phyloP scores from a whole-genome alignment of 495 filamentous ascomycete genomes.

The Copromyces sp. region DNA sequence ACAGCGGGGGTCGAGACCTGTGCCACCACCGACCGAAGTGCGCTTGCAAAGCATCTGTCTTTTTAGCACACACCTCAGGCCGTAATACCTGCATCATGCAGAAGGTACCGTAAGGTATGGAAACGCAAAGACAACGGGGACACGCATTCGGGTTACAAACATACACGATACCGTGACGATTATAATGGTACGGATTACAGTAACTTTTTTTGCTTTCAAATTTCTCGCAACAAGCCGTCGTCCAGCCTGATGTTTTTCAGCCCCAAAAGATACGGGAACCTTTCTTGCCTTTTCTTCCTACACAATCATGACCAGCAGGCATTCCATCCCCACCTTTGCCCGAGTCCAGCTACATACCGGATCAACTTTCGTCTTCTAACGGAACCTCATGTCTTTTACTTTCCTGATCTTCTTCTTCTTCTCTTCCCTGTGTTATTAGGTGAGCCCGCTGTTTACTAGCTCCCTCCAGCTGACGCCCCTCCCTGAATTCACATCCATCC shows the following conservation, averaged over 20 bases:
- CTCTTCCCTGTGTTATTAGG: background rate
- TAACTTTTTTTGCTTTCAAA: constrained; percentile 3
- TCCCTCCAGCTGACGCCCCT: background rate
- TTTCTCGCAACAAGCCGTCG: constrained; percentile 1
- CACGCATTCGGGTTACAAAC: background rate
- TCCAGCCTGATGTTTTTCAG: background rate
- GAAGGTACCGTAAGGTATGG: background rate
- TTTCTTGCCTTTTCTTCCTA: constrained; percentile 1
- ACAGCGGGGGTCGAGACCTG: background rate
- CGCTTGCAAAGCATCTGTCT: background rate
- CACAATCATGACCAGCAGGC: constrained; percentile 1
- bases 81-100: background rate
- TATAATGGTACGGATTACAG: background rate
- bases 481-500: background rate
- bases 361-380: background rate
- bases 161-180: background rate
- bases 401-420: background rate
- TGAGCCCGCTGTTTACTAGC: background rate
- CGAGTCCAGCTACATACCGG: background rate
- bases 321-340: background rate
- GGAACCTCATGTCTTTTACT: background rate
- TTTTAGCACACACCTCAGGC: background rate
- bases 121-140: background rate
- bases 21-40: background rate
- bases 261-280: background rate